phyloP scores from a whole-genome alignment of 345 rosid genomes.

The Salix arbutifolia region DNA sequence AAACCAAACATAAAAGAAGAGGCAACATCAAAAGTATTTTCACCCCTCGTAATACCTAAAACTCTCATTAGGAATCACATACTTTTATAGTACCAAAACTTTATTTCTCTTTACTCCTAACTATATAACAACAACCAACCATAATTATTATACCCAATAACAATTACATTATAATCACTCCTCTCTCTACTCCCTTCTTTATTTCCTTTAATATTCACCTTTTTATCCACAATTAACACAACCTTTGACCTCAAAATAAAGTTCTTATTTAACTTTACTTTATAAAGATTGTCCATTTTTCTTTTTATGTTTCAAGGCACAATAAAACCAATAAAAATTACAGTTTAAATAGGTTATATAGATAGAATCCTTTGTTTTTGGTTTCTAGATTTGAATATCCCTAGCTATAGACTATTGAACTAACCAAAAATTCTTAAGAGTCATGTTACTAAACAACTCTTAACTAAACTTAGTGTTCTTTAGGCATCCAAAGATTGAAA shows the following conservation, averaged over 20 bases:
- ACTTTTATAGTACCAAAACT: conserved; percentile 84
- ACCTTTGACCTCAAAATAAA: conserved; percentile 28
- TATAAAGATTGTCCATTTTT: not conserved
- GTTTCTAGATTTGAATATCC: conserved; percentile 16
- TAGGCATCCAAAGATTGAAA: not conserved
- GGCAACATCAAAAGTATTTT: conserved; percentile 89
- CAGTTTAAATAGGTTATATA: conserved; percentile 1
- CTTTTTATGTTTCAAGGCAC: conserved; percentile 6
- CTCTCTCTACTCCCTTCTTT: conserved; percentile 21
- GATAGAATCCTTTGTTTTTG: conserved; percentile 8
- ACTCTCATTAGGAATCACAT: conserved; percentile 97
- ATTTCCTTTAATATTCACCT: conserved; percentile 26
- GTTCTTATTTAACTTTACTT: conserved; percentile 12
- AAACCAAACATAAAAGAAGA: conserved; percentile 97
- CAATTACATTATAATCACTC: conserved; percentile 64
- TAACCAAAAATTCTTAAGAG: not conserved
- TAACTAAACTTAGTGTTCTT: not conserved
- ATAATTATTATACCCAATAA: conserved; percentile 88
- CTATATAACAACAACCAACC: conserved; percentile 87
- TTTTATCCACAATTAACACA: conserved; percentile 35
- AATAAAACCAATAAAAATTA: not conserved
- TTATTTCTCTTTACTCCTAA: conserved; percentile 81
- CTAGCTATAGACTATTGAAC: conserved; percentile 6
- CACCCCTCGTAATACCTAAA: conserved; percentile 86
- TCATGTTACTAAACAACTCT: not conserved